A percentile compares a stretch with the other conserved stretches of the same genome.
phyloP scores from a whole-genome alignment of 345 rosid species.

The Luvunga scandens region DNA sequence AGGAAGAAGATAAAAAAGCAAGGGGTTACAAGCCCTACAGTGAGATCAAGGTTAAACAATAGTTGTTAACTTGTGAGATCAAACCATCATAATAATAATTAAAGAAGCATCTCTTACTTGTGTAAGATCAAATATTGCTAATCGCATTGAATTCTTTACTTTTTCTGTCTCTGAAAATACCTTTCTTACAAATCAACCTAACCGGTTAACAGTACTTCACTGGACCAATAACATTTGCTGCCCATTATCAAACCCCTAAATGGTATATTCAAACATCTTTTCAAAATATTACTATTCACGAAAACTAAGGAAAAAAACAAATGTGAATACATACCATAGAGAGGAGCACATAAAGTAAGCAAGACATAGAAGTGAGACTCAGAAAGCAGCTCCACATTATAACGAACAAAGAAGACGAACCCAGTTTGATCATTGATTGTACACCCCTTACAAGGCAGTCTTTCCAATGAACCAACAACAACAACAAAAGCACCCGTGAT shows the following conservation, averaged over 20 bases:
- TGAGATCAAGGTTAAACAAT: neutral
- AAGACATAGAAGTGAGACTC: slow-evolving; percentile 84
- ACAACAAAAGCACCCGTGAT: slow-evolving; percentile 35
- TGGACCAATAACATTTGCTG: neutral
- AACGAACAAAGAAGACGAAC: slow-evolving; percentile 81
- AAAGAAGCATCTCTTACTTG: neutral
- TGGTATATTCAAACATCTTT: too few relatives aligned
- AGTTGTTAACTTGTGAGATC: neutral
- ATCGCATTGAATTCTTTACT: neutral
- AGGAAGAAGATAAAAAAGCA: neutral
- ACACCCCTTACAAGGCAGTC: slow-evolving; percentile 67
- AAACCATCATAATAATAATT: neutral
- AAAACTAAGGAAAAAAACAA: neutral
- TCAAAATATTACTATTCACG: neutral
- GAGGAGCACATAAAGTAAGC: slow-evolving; percentile 76
- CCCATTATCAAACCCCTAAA: neutral
- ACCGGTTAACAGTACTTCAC: neutral
- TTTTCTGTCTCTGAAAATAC: neutral
- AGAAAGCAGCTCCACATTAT: slow-evolving; percentile 99
- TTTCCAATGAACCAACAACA: slow-evolving; percentile 68
- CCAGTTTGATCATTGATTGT: slow-evolving; percentile 58
- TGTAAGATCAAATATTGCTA: neutral
- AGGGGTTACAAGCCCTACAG: neutral
- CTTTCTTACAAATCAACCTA: neutral
- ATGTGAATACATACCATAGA: slow-evolving; percentile 66